Base-by-base conservation (phyloP, 176 grass and related monocot species). In the Calamus simplicifolius region DNA sequence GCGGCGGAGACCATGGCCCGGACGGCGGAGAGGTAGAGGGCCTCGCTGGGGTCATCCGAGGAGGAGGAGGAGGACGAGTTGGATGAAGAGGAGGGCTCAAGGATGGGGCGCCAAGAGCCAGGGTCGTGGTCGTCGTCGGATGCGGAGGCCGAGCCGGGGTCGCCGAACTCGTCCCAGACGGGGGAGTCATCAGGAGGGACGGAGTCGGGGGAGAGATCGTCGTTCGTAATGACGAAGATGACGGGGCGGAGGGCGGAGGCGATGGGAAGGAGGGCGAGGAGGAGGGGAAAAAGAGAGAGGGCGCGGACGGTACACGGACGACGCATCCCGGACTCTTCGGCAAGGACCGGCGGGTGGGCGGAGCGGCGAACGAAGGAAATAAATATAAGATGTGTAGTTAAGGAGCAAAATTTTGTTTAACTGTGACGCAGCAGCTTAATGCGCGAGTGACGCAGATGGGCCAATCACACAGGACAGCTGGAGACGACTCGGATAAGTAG, bases 151-250 rank as follows among this genome's bases (percentile, higher is more conserved):
- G 79, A 61, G 49, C 77, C 77, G 21, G 80, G 73, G 58, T 84
- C 81, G 4, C 80, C 64, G 64, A 96, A 87, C 54, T 96, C 93
- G 73, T 98, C 93, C 93, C 93, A 98, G 16, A 88, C 91, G 25
- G 69, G 75, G 51, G 43, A 55, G 18, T 76, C 14, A 61, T 52
- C 69, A 16, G 25, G 10, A 4, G 50, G 25, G 25, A 52, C 82
- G 30, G 67, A 75, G 7, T 86, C 69, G 73, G 74, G 63, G 58
- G 55, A 28, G 64, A 85, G 78, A 59, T 96, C 91, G 2, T 96
- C 83, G n/a, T 51, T 66, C 19, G 86, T 74, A 31, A 96, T 76
- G n/a, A 96, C 86, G 17, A 97, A 67, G 1, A 97, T 71, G 50
- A 92, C 77, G 19, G 84, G 81, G 15, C 86, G 82, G 29, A 82